Conservation (phyloP, 768 basidiomycete genomes). For the Tylopilus balloui region DNA sequence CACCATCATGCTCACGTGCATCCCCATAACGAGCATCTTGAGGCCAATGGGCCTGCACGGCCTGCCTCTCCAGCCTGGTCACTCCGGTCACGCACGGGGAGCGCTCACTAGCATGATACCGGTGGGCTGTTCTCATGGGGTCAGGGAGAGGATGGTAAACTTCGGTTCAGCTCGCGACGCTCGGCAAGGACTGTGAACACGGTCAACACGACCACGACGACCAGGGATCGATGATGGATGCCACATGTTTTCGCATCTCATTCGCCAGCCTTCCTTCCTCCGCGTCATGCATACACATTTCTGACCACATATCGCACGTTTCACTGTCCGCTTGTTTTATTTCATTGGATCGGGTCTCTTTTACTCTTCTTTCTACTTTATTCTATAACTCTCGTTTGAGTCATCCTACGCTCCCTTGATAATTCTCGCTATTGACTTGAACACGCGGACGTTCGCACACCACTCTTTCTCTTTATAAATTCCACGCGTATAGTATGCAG, state of each 20-base stretch:
- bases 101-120: constrained; percentile 64
- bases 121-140: constrained; percentile 69
- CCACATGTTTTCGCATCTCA: not conserved
- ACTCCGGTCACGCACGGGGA: constrained; percentile 77
- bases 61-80: constrained; percentile 84
- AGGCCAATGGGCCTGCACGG: constrained; percentile 46
- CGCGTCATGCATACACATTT: not conserved
- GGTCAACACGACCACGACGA: constrained; percentile 18
- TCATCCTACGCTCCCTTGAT: constrained; percentile 31
- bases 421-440: constrained; percentile 26
- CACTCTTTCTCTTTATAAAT: constrained; percentile 10
- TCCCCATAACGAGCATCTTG: constrained; percentile 52
- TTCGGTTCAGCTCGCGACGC: constrained; percentile 72
- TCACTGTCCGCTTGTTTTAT: constrained; percentile 10
- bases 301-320: not conserved
- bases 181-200: constrained; percentile 40
- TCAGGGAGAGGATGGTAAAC: constrained; percentile 56
- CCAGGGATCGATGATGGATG: constrained; percentile 23
- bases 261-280: too few species aligned
- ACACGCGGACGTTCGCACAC: constrained; percentile 12
- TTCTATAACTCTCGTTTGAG: constrained; percentile 19
- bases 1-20: constrained; percentile 53
- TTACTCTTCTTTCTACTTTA: constrained; percentile 3
- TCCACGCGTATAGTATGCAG: constrained; percentile 30
- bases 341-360: not conserved